phyloP scores from a whole-genome alignment of 2,329 filamentous ascomycete species.

The Fusarium tuaranense region DNA sequence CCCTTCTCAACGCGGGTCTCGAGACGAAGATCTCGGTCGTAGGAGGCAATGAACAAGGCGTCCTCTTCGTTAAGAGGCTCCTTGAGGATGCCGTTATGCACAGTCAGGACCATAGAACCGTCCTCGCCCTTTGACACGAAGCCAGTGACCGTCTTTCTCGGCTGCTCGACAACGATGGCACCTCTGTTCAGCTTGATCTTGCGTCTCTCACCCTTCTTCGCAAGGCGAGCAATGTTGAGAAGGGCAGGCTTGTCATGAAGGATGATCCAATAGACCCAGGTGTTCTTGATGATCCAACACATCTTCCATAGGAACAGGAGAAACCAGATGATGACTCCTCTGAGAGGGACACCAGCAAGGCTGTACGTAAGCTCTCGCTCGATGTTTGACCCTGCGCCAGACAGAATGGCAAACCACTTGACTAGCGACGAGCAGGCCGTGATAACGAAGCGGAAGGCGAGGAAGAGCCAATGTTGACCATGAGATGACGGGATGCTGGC shows the following conservation, averaged over 20 bases:
- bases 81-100: slow-evolving; percentile 16
- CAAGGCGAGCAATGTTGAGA: slow-evolving; percentile 23
- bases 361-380: slow-evolving; percentile 26
- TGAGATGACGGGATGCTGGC: not conserved
- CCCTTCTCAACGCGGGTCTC: not conserved
- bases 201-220: slow-evolving; percentile 23
- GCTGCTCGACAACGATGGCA: slow-evolving; percentile 18
- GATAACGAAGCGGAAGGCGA: not conserved
- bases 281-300: slow-evolving; percentile 22
- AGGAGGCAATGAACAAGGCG: slow-evolving; percentile 15
- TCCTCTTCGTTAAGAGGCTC: slow-evolving; percentile 9
- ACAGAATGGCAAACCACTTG: slow-evolving; percentile 29
- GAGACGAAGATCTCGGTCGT: slow-evolving; percentile 23
- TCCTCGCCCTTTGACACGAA: slow-evolving; percentile 14
- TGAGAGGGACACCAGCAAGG: slow-evolving; percentile 1
- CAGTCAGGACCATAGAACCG: slow-evolving; percentile 18
- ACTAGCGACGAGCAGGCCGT: slow-evolving; percentile 6
- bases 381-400: slow-evolving; percentile 23
- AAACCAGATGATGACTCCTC: slow-evolving; percentile 3
- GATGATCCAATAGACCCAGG: slow-evolving; percentile 31
- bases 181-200: slow-evolving; percentile 21
- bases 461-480: not conserved
- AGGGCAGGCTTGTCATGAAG: slow-evolving; percentile 21
- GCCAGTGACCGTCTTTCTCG: slow-evolving; percentile 22
- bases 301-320: slow-evolving; percentile 15